phyloP scores from a whole-genome alignment of 208 protist species.

The Crithidia thermophila region DNA sequence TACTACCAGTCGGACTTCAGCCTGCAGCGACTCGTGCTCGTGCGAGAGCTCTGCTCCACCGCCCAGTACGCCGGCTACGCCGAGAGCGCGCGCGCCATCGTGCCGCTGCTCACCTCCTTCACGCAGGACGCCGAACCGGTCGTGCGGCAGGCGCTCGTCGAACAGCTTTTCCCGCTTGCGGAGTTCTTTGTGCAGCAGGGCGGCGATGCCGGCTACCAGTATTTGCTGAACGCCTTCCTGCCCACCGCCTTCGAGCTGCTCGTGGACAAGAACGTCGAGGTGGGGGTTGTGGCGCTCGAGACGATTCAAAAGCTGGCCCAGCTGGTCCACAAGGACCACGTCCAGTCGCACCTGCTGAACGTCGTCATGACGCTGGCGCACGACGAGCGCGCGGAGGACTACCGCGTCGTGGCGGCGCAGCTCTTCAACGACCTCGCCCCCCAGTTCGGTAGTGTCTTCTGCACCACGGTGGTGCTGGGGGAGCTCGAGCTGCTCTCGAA shows the following conservation, averaged over 20 bases:
- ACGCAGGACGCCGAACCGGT: slow-evolving; percentile 89
- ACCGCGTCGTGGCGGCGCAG: slow-evolving; percentile 92
- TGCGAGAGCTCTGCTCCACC: slow-evolving; percentile 88
- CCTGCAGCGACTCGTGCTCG: slow-evolving; percentile 85
- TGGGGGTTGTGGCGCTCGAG: slow-evolving; percentile 83
- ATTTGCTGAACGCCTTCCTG: slow-evolving; percentile 85
- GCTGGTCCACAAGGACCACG: slow-evolving; percentile 82
- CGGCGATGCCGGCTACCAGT: slow-evolving; percentile 81
- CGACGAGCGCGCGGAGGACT: slow-evolving; percentile 95
- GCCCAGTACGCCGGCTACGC: slow-evolving; percentile 82
- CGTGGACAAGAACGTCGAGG: slow-evolving; percentile 95
- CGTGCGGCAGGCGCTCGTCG: slow-evolving; percentile 91
- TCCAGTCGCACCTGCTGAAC: slow-evolving; percentile 86
- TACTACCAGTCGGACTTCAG: slow-evolving; percentile 93
- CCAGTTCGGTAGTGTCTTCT: slow-evolving; percentile 75
- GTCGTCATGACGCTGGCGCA: slow-evolving; percentile 92
- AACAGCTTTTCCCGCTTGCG: slow-evolving; percentile 87
- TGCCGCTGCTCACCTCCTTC: slow-evolving; percentile 90
- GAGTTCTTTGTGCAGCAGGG: slow-evolving; percentile 79
- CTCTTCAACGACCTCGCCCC: slow-evolving; percentile 89
- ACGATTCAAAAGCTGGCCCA: slow-evolving; percentile 82
- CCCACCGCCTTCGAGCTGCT: slow-evolving; percentile 93
- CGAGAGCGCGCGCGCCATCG: slow-evolving; percentile 70
- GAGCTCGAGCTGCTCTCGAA: slow-evolving; percentile 87
- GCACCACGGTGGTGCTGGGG: slow-evolving; percentile 68